A percentile compares a stretch with the other conserved stretches of the same genome.
phyloP scores from a whole-genome alignment of 176 grass and related monocot genomes.

The Phoenix roebelenii region DNA sequence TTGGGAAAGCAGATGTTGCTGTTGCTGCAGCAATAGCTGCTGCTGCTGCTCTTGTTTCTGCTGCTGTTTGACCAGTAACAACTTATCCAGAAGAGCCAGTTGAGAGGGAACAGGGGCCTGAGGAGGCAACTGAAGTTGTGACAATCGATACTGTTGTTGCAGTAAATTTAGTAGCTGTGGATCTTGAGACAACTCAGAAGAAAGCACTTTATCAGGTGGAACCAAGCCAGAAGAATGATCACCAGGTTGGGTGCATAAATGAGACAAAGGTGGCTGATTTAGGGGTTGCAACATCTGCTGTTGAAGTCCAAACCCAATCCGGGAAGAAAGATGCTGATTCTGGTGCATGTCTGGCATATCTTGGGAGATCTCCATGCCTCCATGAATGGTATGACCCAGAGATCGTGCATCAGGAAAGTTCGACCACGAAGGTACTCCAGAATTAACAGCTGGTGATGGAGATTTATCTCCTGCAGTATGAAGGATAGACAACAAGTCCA shows the following conservation, averaged over 20 bases:
- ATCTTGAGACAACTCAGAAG: slow-evolving; percentile 67
- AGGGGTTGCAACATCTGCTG: slow-evolving; percentile 41
- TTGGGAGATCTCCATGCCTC: slow-evolving; percentile 35
- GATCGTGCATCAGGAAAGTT: slow-evolving; percentile 56
- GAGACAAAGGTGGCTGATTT: slow-evolving; percentile 38
- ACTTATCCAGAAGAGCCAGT: slow-evolving; percentile 82
- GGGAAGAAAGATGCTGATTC: slow-evolving; percentile 51
- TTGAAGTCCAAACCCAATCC: slow-evolving; percentile 41
- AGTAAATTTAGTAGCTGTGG: slow-evolving; percentile 57
- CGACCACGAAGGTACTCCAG: slow-evolving; percentile 39
- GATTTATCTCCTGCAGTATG: slow-evolving; percentile 63
- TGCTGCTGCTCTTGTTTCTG: slow-evolving; percentile 66
- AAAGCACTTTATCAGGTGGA: slow-evolving; percentile 48
- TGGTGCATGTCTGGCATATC: slow-evolving; percentile 36
- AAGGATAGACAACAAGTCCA: slow-evolving; percentile 74
- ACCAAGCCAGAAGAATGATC: slow-evolving; percentile 13
- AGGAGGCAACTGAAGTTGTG: slow-evolving; percentile 71
- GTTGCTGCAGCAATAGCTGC: slow-evolving; percentile 29
- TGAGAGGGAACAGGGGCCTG: slow-evolving; percentile 49
- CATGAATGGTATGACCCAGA: slow-evolving; percentile 26
- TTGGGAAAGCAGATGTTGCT: slow-evolving; percentile 59
- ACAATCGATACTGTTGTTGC: slow-evolving; percentile 81
- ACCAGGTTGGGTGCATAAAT: slow-evolving; percentile 24
- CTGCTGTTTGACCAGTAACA: slow-evolving; percentile 84
- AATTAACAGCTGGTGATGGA: slow-evolving; percentile 29